Percentiles rank a stretch among this genome's conserved stretches.
These are phyloP conservation scores for Betula pendula DNA, from an alignment of 306 rosid genomes.

Conservation along the genomic window DNA sequence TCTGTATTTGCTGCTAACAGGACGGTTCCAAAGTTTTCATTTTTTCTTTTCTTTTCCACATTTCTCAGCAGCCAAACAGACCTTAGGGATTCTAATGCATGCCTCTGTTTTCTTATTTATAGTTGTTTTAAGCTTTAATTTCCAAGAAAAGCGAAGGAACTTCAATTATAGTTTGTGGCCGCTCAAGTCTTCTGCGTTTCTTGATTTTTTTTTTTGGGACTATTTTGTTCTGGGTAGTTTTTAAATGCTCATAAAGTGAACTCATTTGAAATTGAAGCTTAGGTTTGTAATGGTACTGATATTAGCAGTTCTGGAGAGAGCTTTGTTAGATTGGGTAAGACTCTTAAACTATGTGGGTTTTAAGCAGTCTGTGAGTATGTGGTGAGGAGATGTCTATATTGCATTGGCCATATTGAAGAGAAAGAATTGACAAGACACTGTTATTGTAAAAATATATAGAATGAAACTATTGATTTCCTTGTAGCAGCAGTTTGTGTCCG, in stretches of 20 bases:
- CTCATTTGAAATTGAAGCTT: not conserved
- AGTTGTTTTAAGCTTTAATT: not conserved
- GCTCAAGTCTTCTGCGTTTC: not conserved
- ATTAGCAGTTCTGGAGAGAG: not conserved
- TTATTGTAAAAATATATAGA: too few species aligned
- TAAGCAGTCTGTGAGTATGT: not conserved
- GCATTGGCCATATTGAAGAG: too few species aligned
- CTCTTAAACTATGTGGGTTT: not conserved
- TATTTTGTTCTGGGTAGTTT: not conserved
- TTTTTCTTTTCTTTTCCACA: not conserved
- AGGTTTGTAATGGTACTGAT: not conserved
- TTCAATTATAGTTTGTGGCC: not conserved
- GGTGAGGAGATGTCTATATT: not conserved
- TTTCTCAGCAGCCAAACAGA: not conserved
- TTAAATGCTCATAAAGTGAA: not conserved
- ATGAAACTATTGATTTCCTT: not conserved
- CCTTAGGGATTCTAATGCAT: slow-evolving; percentile 26
- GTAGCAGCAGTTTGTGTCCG: not conserved
- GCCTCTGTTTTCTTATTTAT: slow-evolving; percentile 2
- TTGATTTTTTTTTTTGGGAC: not conserved
- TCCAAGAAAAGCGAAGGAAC: not conserved
- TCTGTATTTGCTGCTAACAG: not conserved
- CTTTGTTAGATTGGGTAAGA: not conserved
- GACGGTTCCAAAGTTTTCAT: not conserved
- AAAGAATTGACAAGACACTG: too few species aligned